Conservation (phyloP, 148 eudicot genomes). For the Vaccinium corymbosum region DNA sequence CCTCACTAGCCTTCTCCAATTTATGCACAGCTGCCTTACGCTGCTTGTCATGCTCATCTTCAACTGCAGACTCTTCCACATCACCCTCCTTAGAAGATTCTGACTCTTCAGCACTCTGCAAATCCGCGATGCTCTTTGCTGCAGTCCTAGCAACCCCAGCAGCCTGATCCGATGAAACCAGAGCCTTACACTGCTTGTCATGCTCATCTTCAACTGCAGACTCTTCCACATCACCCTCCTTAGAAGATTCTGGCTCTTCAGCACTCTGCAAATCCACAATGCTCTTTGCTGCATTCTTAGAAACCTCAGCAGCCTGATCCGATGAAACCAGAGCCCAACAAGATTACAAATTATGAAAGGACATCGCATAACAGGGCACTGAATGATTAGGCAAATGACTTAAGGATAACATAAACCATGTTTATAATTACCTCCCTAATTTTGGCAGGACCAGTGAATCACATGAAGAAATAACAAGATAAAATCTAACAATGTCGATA, state of each 20-base stretch:
- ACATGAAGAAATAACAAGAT: too few species aligned
- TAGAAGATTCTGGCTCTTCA: conserved; percentile 62
- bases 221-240: conserved; percentile 41
- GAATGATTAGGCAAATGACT: not conserved
- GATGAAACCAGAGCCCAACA: conserved; percentile 14
- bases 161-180: conserved; percentile 48
- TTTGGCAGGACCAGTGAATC: conserved; percentile 1
- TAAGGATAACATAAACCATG: conserved; percentile 5
- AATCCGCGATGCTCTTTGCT: conserved; percentile 70
- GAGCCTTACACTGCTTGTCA: conserved; percentile 24
- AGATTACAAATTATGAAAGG: conserved; percentile 2
- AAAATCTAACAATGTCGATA: not conserved
- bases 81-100: conserved; percentile 56
- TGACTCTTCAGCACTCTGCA: conserved; percentile 51
- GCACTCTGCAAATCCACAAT: conserved; percentile 48
- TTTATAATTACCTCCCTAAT: not conserved
- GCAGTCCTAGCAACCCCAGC: conserved; percentile 81
- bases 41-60: conserved; percentile 49
- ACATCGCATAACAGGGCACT: not conserved
- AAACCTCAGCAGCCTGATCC: conserved; percentile 82
- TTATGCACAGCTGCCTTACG: conserved; percentile 70
- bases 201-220: conserved; percentile 45
- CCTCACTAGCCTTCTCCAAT: conserved; percentile 84
- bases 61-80: conserved; percentile 31
- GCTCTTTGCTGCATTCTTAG: conserved; percentile 78